Evolutionary conservation across 106 monocot species (phyloP).

Genomic region (Platanthera guangdongensis): DNA sequence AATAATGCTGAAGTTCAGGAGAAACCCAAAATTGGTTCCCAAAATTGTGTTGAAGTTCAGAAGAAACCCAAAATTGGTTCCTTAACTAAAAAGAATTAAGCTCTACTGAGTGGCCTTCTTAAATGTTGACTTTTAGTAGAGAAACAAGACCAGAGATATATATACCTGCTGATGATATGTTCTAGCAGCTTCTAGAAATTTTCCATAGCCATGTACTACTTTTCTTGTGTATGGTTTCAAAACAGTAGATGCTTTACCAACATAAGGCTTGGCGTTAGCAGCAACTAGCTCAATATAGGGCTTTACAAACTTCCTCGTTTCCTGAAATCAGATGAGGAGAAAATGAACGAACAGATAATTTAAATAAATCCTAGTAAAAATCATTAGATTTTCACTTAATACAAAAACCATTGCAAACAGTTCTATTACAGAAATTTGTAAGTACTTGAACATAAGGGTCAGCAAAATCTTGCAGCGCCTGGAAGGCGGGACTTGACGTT

Average conservation of each 20-base stretch:
- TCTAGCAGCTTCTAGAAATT: conserved; percentile 42
- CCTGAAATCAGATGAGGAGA: conserved; percentile 21
- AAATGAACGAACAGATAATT: background rate
- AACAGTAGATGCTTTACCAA: conserved; percentile 33
- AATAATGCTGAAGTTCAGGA: no score
- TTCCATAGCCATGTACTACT: conserved; percentile 29
- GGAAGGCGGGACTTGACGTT: conserved; percentile 46
- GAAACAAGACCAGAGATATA: background rate
- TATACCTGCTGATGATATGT: conserved; percentile 57
- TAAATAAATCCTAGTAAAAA: background rate
- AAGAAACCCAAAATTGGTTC: no score
- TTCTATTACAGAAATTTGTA: background rate
- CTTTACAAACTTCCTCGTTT: conserved; percentile 38
- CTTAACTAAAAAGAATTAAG: background rate
- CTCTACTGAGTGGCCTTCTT: background rate
- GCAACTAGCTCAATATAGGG: conserved; percentile 52
- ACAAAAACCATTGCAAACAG: background rate
- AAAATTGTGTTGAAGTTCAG: no score
- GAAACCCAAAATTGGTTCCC: no score
- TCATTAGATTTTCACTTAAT: background rate
- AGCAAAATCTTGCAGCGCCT: conserved; percentile 49
- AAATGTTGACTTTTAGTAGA: background rate
- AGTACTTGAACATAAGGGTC: conserved; percentile 66
- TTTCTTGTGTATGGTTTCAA: conserved; percentile 43
- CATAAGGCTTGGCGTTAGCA: conserved; percentile 45